Base-by-base conservation (phyloP, 495 filamentous ascomycete genomes). In the Pseudotulostoma volvatum region DNA sequence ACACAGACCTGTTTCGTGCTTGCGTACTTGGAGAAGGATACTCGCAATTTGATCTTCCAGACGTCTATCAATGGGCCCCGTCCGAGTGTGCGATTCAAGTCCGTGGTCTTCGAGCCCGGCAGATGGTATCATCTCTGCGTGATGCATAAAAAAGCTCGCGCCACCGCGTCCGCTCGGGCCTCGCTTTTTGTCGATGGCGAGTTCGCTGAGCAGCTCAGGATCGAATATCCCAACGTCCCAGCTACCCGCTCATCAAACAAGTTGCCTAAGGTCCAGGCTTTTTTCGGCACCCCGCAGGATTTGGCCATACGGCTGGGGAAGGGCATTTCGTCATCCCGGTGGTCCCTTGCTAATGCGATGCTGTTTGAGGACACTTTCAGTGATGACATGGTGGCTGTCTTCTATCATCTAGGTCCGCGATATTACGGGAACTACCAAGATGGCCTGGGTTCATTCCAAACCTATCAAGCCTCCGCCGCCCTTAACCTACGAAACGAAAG, bases 401-500 rank as follows among this genome's bases (percentile, higher is more conserved):
- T 88, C 47, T 84, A 79, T 54, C 81, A 85, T 38, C 75, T 97
- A 11, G 87, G 90, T 1, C 77, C 83, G 15, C 76, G 84, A 23
- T 97, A 97, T 48, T 75, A 80, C 54, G 90, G 90, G 1, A 96
- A 95, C 51, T 93, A 88, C 48, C 90, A 97, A 53, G 90, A 97
- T 52, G 86, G 84, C 44, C 67, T 97, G 15, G 90, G 90, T 7
- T 88, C 87, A 11, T 94, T 97, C 50, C 87, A 95, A 51, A 97
- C 90, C 0, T 97, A 96, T 52, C 78, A 78, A 43, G 86, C 92
- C n/a, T 95, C 92, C 17, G 87, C 90, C 13, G 74, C 81, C 18
- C 61, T 97, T 18, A 87, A 88, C 41, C 66, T 95, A 37, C 79
- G 85, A 36, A 94, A 95, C 52, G 90, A 97, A 51, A 71, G 83